Base-by-base conservation (phyloP, 805 yeast genomes). In the Middelhovenomyces tepae region DNA sequence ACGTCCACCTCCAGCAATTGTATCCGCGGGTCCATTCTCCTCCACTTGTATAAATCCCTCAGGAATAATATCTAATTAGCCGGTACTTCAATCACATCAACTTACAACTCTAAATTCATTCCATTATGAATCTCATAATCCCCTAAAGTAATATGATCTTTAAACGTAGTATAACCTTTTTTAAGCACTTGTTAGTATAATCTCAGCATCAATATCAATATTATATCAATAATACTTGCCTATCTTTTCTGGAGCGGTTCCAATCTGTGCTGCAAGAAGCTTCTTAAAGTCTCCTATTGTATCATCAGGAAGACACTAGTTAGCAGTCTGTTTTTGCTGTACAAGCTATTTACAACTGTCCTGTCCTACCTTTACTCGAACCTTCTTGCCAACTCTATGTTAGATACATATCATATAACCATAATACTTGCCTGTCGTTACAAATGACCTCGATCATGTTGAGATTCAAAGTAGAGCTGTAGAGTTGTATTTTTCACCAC, bases 91-190 rank as follows among this genome's bases (percentile, higher is more conserved):
- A n/a, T n/a, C n/a, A 18, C 11, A 14, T 7, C 26, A 21, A 47
- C 59, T 32, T 84, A 91, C 54, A 89, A 60, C 58, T 89, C 98
- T 44, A 89, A 57, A 55, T 78, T 84, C 40, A 81, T 78, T 7
- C 94, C 94, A 54, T 86, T 78, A 50, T 86, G 94, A 13, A 89
- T 75, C 54, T 89, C 98, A 52, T 91, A 89, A 56, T 89, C 98
- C n/a, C 80, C 95, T 28, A 89, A 63, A 1, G 87, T 69, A 35
- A 89, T 89, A 53, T 87, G 96, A 50, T 89, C 91, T 52, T 91
- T 91, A 54, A 73, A 75, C 0, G 82, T 72, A 44, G 74, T 78
- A 48, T 85, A 78, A 1, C 96, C 95, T 51, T 84, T 87, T 55
- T 85, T 87, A 42, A 89, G 64, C 1, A 81, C 73, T 36, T 78